Evolutionary conservation across 768 basidiomycete species (phyloP), one percentile per base, ranked within the genome.

Genomic region (Boletus rubropictus): DNA sequence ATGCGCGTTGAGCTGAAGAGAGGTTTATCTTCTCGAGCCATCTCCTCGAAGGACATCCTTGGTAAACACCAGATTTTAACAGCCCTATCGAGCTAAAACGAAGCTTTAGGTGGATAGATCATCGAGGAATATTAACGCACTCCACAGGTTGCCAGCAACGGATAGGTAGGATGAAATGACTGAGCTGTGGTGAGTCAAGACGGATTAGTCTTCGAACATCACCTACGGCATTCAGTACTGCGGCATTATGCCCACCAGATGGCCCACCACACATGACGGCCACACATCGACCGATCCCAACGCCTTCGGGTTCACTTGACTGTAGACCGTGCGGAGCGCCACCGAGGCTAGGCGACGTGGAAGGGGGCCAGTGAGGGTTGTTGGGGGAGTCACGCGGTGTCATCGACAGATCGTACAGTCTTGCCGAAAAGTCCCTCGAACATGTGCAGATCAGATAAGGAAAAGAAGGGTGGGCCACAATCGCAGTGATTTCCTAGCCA

Each of bases 31-130:
- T 84, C 81, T 28, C 84, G 72, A 39, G 70, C 67, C 41, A 81
- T 66, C 41, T 61, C 51, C n/a, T 70, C 62, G 3, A 51, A 44
- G 17, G 68, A 60, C 28, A 63, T 68, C 2, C 62, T 65, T 21
- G 77, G 74, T 17, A 84, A 64, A 38, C 73, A 68, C 88, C 88
- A 90, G 6, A 90, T 86, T 63, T 89, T 89, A 28, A 88, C 77
- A 3, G 72, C 68, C 48, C 85, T 76, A 53, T 90, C 88, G 53
- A 87, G 70, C 87, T 89, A 44, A 12, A 46, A 28, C 21, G 14
- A 3, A 20, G 18, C 2, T 12, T 48, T 29, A 55, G 43, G 52
- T 24, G 21, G 25, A 36, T 14, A n/a, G 12, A 37, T 34, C 33
- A 17, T 44, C 34, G 5, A 36, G 25, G 28, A 21, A 35, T 14